Evolutionary conservation across 2,329 filamentous ascomycete species (phyloP).

Genomic region (Diplodia scrobiculata): DNA sequence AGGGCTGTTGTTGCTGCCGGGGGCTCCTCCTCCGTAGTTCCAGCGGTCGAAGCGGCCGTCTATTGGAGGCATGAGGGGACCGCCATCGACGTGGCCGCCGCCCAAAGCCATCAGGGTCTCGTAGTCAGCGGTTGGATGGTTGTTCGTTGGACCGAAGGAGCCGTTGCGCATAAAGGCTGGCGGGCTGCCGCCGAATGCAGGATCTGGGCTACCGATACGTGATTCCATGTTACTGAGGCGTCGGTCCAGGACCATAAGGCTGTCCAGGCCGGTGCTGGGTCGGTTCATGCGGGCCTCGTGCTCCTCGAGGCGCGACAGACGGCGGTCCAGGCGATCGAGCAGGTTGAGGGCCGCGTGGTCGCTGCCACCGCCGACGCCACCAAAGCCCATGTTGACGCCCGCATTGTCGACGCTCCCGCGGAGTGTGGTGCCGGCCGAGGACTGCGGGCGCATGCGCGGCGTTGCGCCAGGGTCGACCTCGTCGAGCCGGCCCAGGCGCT

Average conservation of each 20-base stretch:
- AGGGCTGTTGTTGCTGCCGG: slow-evolving; percentile 1
- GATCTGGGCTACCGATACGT: slow-evolving; percentile 4
- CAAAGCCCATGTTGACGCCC: not conserved
- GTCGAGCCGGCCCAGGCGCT: slow-evolving; percentile 20
- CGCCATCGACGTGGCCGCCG: not conserved
- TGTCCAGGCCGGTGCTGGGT: slow-evolving; percentile 16
- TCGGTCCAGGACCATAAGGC: slow-evolving; percentile 16
- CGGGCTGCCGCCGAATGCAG: not conserved
- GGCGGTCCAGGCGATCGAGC: slow-evolving; percentile 29
- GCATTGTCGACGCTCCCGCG: slow-evolving; percentile 5
- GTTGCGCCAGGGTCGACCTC: not conserved
- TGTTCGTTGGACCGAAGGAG: not conserved
- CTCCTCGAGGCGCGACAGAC: slow-evolving; percentile 23
- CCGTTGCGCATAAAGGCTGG: not conserved
- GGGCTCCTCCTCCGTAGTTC: not conserved
- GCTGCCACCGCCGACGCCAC: not conserved
- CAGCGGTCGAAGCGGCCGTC: slow-evolving; percentile 20
- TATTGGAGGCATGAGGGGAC: slow-evolving; percentile 4
- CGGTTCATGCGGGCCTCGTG: slow-evolving; percentile 9
- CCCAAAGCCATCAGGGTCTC: not conserved
- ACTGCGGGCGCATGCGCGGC: slow-evolving; percentile 6
- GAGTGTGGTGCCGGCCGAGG: not conserved
- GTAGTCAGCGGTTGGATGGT: slow-evolving; percentile 2
- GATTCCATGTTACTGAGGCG: slow-evolving; percentile 23
- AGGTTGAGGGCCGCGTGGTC: slow-evolving; percentile 1